These are phyloP conservation scores for Isoetes engelmannii DNA, from an alignment of 83 land plant genomes.

Conservation along the genomic window DNA sequence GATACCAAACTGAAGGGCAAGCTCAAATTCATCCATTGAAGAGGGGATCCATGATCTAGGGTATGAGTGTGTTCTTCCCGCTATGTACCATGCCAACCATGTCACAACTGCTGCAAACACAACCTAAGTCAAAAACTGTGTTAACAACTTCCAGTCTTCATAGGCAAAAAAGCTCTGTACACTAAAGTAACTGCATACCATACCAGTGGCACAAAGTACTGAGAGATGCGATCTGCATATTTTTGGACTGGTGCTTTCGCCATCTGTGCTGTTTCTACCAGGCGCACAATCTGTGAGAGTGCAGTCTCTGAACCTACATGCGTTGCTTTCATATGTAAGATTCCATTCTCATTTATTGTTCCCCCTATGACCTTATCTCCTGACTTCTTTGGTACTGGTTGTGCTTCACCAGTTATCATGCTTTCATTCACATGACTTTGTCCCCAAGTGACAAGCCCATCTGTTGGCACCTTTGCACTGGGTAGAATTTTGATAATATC, in stretches of 20 bases:
- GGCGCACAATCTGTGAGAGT: conserved; percentile 82
- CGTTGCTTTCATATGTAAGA: conserved; percentile 69
- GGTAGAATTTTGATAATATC: conserved; percentile 86
- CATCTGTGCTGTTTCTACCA: conserved; percentile 97
- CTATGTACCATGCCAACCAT: conserved; percentile 79
- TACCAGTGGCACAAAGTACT: conserved; percentile 83
- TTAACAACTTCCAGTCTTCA: conserved; percentile 6
- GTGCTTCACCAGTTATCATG: conserved; percentile 94
- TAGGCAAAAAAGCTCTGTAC: not conserved
- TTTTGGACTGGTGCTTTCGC: conserved; percentile 94
- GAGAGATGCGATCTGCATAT: conserved; percentile 80
- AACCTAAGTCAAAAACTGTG: conserved; percentile 41
- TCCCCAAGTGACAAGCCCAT: conserved; percentile 78
- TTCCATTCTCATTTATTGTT: conserved; percentile 85
- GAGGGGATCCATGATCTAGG: conserved; percentile 70
- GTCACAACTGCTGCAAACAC: conserved; percentile 63
- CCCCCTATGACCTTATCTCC: conserved; percentile 97
- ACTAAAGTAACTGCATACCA: conserved; percentile 39
- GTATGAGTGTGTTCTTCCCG: conserved; percentile 53
- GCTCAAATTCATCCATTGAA: conserved; percentile 81
- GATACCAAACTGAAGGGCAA: conserved; percentile 91
- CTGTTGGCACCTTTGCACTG: conserved; percentile 86
- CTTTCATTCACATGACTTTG: conserved; percentile 95
- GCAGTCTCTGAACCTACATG: conserved; percentile 99
- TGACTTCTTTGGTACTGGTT: conserved; percentile 58